These are phyloP conservation scores for Starmerella riodocensis DNA, from an alignment of 805 yeast species.

Conservation along the genomic window DNA sequence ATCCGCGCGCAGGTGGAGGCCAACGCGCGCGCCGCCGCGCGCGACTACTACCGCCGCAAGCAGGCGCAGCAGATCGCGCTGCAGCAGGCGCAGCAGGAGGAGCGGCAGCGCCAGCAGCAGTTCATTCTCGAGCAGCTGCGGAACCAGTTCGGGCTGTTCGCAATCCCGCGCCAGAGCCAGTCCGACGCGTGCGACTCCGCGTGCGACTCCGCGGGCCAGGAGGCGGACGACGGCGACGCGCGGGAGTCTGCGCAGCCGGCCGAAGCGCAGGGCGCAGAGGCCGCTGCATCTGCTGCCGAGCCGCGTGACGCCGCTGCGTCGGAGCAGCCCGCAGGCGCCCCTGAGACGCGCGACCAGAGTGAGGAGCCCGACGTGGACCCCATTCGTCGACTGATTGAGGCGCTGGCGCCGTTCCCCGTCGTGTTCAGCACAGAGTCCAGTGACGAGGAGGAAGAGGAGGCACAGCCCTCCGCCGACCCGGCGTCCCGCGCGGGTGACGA, in stretches of 20 bases:
- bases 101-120: conserved; percentile 13
- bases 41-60: conserved; percentile 10
- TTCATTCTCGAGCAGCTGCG: conserved; percentile 15
- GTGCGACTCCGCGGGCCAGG: neutral
- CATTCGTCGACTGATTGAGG: conserved; percentile 10
- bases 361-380: conserved; percentile 4
- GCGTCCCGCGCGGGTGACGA: neutral
- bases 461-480: neutral
- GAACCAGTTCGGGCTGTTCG: conserved; percentile 10
- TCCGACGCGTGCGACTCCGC: neutral
- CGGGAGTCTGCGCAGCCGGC: neutral
- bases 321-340: neutral
- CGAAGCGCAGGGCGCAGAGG: neutral
- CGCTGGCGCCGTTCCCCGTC: conserved; percentile 12
- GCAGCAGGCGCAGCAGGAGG: conserved; percentile 11
- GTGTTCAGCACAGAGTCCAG: conserved; percentile 12
- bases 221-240: neutral
- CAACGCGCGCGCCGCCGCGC: conserved; percentile 14
- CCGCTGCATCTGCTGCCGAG: too few species aligned
- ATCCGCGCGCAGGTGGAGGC: conserved; percentile 5
- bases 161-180: neutral
- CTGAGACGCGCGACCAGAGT: neutral
- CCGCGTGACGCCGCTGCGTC: neutral
- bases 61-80: conserved; percentile 10
- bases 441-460: conserved; percentile 9